These are phyloP conservation scores for Mycena chlorophos DNA, from an alignment of 768 basidiomycete species.

Conservation along the genomic window DNA sequence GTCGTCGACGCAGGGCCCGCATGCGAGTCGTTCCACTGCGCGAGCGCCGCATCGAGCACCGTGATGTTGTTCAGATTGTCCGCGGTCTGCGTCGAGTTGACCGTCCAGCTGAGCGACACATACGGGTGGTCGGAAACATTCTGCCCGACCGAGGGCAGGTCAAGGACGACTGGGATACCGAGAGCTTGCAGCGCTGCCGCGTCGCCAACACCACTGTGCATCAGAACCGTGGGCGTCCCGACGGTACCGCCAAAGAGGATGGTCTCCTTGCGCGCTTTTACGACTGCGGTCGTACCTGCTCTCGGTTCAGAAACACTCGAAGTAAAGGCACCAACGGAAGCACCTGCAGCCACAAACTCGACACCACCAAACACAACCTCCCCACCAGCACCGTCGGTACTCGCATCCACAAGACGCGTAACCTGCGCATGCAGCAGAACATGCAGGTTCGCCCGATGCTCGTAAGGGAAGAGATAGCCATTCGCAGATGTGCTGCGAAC, in stretches of 20 bases:
- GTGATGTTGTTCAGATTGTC: conserved; percentile 14
- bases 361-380: conserved; percentile 11
- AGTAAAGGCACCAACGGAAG: not conserved
- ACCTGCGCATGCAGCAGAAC: conserved; percentile 15
- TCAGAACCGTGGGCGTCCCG: conserved; percentile 29
- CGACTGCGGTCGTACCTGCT: not conserved
- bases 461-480: conserved; percentile 20
- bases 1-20: conserved; percentile 24
- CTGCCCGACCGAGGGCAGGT: conserved; percentile 27
- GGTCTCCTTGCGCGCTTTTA: conserved; percentile 3
- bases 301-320: not conserved
- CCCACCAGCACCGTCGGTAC: not conserved
- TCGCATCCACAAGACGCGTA: conserved; percentile 1
- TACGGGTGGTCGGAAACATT: conserved; percentile 30
- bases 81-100: conserved; percentile 4
- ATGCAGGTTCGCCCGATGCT: conserved; percentile 13
- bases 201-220: conserved; percentile 32
- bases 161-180: conserved; percentile 17
- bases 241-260: conserved; percentile 26
- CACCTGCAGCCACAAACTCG: not conserved
- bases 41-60: conserved; percentile 6
- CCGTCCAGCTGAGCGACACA: conserved; percentile 2
- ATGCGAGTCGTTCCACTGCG: conserved; percentile 21
- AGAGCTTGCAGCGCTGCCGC: not conserved
- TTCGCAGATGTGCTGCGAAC: conserved; percentile 17